phyloP scores from a whole-genome alignment of 352 stramenopile species.

The Phytophthora quininea region DNA sequence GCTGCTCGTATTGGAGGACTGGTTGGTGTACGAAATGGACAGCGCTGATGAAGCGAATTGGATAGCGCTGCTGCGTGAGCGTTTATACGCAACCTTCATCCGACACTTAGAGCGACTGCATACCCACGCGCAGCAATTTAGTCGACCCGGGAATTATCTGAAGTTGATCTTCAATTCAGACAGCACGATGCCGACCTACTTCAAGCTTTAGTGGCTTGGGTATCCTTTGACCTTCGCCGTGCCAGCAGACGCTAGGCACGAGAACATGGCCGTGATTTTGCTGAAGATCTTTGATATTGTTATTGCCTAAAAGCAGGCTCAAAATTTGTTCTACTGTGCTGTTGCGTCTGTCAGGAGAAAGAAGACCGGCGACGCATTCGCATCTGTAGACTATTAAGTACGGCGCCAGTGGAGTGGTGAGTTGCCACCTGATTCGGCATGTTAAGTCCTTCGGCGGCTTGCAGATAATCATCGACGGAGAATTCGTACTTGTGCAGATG shows the following conservation, averaged over 20 bases:
- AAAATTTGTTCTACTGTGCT: too few relatives aligned
- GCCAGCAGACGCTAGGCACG: neutral
- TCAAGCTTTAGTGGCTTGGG: conserved; percentile 51
- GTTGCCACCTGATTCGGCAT: conserved; percentile 4
- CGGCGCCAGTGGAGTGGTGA: conserved; percentile 7
- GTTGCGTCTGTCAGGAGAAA: conserved; percentile 34
- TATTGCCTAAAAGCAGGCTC: too few relatives aligned
- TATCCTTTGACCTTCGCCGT: conserved; percentile 51
- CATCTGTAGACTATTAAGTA: conserved; percentile 66
- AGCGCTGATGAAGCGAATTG: conserved; percentile 48
- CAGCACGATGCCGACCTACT: conserved; percentile 67
- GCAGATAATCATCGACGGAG: conserved; percentile 73
- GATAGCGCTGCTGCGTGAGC: conserved; percentile 57
- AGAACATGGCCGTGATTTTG: neutral
- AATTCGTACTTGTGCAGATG: conserved; percentile 86
- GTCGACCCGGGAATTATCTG: conserved; percentile 8
- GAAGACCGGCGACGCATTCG: conserved; percentile 61
- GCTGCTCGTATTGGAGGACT: conserved; percentile 75
- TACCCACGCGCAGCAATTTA: conserved; percentile 25
- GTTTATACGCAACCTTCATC: conserved; percentile 68
- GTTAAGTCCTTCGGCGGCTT: conserved; percentile 63
- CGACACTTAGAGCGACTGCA: conserved; percentile 73
- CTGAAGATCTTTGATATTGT: too few relatives aligned
- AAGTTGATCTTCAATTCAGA: conserved; percentile 29
- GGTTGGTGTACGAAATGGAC: conserved; percentile 69